Base-by-base conservation (phyloP, 129 eudicot genomes). In the Kitagawia praeruptora region DNA sequence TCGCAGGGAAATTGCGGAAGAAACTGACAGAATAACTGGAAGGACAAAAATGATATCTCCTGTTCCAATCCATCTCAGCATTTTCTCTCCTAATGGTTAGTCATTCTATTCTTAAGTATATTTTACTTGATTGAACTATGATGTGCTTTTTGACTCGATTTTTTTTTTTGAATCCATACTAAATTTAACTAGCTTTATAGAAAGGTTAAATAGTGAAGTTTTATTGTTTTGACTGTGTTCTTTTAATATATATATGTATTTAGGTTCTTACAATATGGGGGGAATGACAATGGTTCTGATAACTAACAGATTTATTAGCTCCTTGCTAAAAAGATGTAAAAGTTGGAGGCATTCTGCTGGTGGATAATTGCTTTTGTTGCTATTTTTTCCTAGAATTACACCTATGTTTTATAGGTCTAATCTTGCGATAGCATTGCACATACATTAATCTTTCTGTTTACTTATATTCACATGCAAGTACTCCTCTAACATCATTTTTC, bases 1-100 rank as follows among this genome's bases (percentile, higher is more conserved):
- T 49, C 82, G 88, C 66, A 87, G 78, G 77, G 91, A 87, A 74
- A 87, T 87, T 61, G 74, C 84, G n/a, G n/a, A n/a, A n/a, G n/a
- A n/a, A n/a, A n/a, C n/a, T n/a, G n/a, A n/a, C n/a, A n/a, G n/a
- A n/a, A n/a, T n/a, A n/a, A n/a, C n/a, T n/a, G n/a, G n/a, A n/a
- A n/a, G n/a, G n/a, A n/a, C n/a, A n/a, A n/a, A n/a, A n/a, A n/a
- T n/a, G n/a, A n/a, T n/a, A n/a, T n/a, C n/a, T n/a, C n/a, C n/a
- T n/a, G n/a, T n/a, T n/a, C n/a, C n/a, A n/a, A n/a, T n/a, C n/a
- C n/a, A n/a, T n/a, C n/a, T n/a, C n/a, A n/a, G n/a, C n/a, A n/a
- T n/a, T n/a, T n/a, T n/a, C n/a, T n/a, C n/a, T n/a, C n/a, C n/a
- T n/a, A n/a, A n/a, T n/a, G n/a, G n/a, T n/a, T n/a, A n/a, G n/a